phyloP scores from a whole-genome alignment of 345 rosid genomes.

The Ceriops tagal region DNA sequence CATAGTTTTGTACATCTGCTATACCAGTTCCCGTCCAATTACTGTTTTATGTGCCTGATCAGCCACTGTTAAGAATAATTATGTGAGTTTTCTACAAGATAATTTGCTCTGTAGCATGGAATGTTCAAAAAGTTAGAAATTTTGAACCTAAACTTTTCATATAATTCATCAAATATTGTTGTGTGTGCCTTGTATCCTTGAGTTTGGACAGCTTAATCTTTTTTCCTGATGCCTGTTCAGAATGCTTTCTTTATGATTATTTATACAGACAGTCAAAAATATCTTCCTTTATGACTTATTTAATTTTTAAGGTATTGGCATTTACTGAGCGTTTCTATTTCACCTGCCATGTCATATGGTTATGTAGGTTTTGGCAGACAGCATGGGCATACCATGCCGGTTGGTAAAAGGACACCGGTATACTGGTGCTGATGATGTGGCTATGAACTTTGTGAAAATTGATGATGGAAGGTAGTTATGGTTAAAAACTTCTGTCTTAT shows the following conservation, averaged over 20 bases:
- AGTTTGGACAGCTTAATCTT: too few species aligned
- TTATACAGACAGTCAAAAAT: background rate
- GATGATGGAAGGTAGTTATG: constrained; percentile 78
- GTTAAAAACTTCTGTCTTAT: background rate
- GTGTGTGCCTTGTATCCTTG: too few species aligned
- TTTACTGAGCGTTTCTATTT: constrained; percentile 10
- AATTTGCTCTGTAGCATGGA: too few species aligned
- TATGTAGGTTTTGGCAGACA: constrained; percentile 83
- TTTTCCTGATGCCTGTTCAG: too few species aligned
- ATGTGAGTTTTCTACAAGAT: too few species aligned
- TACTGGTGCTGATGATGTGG: constrained; percentile 85
- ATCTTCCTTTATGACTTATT: constrained; percentile 9
- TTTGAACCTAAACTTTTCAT: too few species aligned
- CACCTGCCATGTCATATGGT: constrained; percentile 18
- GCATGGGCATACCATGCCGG: constrained; percentile 77
- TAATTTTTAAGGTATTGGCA: constrained; percentile 7
- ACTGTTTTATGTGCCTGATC: too few species aligned
- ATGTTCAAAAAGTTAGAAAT: too few species aligned
- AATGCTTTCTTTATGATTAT: background rate
- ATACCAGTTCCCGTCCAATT: too few species aligned
- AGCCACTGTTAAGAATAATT: too few species aligned
- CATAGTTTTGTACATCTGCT: too few species aligned
- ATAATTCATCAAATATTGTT: too few species aligned
- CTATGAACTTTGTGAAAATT: constrained; percentile 83
- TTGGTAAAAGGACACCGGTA: constrained; percentile 87